Percentiles rank a stretch among this genome's conserved stretches.
phyloP scores from a whole-genome alignment of 176 grass and related monocot species.

The Coix lacrymajobi region DNA sequence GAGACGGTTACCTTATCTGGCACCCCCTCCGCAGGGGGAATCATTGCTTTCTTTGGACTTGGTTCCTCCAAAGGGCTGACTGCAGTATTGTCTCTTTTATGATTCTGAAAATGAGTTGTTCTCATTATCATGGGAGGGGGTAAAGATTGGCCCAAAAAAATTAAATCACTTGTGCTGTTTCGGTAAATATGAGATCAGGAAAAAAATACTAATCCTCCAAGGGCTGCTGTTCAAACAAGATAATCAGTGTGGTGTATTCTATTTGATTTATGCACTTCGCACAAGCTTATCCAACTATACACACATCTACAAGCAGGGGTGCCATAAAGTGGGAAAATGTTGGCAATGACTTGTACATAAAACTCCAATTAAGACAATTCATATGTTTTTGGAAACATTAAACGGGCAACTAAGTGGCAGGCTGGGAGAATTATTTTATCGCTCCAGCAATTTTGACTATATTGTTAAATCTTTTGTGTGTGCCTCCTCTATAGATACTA shows the following conservation, averaged over 20 bases:
- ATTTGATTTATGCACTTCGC: no score
- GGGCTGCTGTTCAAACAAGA: no score
- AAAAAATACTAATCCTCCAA: no score
- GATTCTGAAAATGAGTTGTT: constrained; percentile 30
- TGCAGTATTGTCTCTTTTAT: constrained; percentile 28
- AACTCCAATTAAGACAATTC: not conserved
- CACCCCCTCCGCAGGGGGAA: constrained; percentile 28
- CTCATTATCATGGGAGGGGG: not conserved
- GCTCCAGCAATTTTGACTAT: no score
- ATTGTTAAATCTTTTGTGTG: not conserved
- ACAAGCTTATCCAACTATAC: no score
- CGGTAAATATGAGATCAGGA: not conserved
- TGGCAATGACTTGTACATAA: not conserved
- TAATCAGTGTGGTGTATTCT: no score
- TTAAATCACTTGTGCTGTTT: not conserved
- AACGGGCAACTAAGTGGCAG: no score
- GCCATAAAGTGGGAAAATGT: no score
- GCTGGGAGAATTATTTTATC: no score
- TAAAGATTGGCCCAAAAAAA: not conserved
- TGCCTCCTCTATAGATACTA: not conserved
- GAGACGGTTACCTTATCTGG: constrained; percentile 23
- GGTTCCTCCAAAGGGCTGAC: constrained; percentile 10
- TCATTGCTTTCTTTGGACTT: constrained; percentile 51
- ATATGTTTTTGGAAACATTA: no score
- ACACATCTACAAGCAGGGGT: no score